Percentiles rank a stretch among this genome's conserved stretches.
Conservation (phyloP, 1,284 basidiomycete species). For the Tausonia pullulans region DNA sequence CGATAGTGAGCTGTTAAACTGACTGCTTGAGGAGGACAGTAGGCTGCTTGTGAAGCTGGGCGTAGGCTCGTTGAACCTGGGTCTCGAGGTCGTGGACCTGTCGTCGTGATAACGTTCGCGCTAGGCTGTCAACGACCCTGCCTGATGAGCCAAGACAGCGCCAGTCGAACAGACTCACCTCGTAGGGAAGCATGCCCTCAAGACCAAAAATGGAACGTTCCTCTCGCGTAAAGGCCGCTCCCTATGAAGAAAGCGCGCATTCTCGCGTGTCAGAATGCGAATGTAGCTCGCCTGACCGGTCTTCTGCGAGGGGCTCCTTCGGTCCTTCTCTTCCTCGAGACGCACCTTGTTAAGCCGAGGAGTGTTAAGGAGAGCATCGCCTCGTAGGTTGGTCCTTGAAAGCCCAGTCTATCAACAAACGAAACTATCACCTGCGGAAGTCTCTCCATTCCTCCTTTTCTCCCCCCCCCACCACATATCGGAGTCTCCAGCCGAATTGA, state of each 20-base stretch:
- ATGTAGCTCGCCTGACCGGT: neutral
- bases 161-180: constrained; percentile 24
- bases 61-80: constrained; percentile 59
- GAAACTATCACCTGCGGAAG: neutral
- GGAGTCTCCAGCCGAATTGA: neutral
- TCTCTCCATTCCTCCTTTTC: neutral
- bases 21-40: constrained; percentile 32
- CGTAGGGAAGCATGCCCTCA: constrained; percentile 62
- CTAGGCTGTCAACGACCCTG: neutral
- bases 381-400: constrained; percentile 36
- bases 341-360: constrained; percentile 52
- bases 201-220: constrained; percentile 65
- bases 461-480: neutral
- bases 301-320: neutral
- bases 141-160: neutral
- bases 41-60: constrained; percentile 42
- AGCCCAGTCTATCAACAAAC: neutral
- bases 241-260: constrained; percentile 21
- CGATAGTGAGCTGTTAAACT: neutral
- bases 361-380: constrained; percentile 48
- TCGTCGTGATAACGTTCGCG: neutral
- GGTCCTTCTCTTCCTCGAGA: neutral
- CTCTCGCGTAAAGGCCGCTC: constrained; percentile 58
- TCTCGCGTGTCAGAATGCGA: neutral
- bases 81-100: constrained; percentile 58